A percentile compares a stretch with the other conserved stretches of the same genome.
These are phyloP conservation scores for Cadophora sp. DNA, from an alignment of 2,329 filamentous ascomycete species.

Conservation along the genomic window DNA sequence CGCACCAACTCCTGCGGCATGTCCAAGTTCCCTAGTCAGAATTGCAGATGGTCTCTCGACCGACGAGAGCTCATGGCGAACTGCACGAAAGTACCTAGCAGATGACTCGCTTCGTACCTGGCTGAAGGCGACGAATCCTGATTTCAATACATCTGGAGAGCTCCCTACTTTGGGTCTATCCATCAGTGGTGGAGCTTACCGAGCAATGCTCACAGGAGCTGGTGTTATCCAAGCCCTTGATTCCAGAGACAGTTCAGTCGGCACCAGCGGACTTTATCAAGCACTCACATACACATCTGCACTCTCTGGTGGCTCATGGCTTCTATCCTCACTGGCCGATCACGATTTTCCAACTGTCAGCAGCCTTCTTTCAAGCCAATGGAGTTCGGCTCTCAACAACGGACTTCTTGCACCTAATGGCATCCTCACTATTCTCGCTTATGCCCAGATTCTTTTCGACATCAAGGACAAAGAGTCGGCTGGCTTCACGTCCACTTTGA, in stretches of 20 bases:
- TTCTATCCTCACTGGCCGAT: slow-evolving; percentile 28
- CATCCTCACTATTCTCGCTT: not conserved
- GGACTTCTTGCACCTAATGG: slow-evolving; percentile 12
- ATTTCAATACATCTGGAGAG: not conserved
- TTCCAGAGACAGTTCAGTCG: slow-evolving; percentile 30
- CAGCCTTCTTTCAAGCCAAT: slow-evolving; percentile 5
- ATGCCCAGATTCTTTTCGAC: slow-evolving; percentile 9
- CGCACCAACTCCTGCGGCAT: slow-evolving; percentile 22
- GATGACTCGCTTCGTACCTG: slow-evolving; percentile 23
- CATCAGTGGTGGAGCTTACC: slow-evolving; percentile 42
- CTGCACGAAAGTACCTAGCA: slow-evolving; percentile 22
- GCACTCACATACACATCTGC: slow-evolving; percentile 30
- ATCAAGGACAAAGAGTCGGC: slow-evolving; percentile 18
- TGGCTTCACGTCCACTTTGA: slow-evolving; percentile 11
- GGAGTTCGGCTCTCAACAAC: slow-evolving; percentile 7
- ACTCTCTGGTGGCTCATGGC: slow-evolving; percentile 31
- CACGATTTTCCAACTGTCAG: slow-evolving; percentile 23
- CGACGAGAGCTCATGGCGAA: slow-evolving; percentile 21
- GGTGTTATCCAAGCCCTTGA: slow-evolving; percentile 41
- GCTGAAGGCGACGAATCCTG: slow-evolving; percentile 20
- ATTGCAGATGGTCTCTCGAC: slow-evolving; percentile 20
- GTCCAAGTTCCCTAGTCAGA: slow-evolving; percentile 22
- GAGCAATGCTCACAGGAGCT: slow-evolving; percentile 41
- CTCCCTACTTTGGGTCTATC: slow-evolving; percentile 39
- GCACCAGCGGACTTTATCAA: slow-evolving; percentile 30